Base-by-base conservation (phyloP, 2,329 filamentous ascomycete genomes). In the Nannizzia gypsea region DNA sequence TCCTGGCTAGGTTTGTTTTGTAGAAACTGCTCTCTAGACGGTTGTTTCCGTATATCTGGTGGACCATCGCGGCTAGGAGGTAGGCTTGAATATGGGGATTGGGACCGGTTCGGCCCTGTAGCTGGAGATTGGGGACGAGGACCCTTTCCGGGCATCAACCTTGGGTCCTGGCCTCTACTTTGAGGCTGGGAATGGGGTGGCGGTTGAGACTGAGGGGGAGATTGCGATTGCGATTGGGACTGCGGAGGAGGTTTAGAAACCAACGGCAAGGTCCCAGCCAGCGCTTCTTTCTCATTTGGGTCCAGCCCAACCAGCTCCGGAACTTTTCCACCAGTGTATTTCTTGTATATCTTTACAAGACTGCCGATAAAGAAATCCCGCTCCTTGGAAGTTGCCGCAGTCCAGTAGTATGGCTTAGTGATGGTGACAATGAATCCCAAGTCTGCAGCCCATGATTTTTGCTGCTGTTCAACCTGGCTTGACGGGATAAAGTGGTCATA, bases 311-410 rank as follows among this genome's bases (percentile, higher is more conserved):
- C 77, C 57, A 99, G 79, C 61, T 88, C 82, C 1, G 93, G 93
- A 34, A 84, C 75, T 68, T 86, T 87, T 11, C 92, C 92, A 28
- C 89, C 88, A 0, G 93, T 97, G 71, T 97, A 99, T 74, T 97
- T 99, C 67, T 86, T 86, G 72, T 89, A 99, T 65, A 99, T 96
- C 74, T 97, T 99, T 69, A 97, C 84, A 66, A 97, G 76, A 73
- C 91, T 96, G 36, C 89, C 90, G 68, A 99, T 93, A 74, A 99
- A 99, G 76, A 97, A 97, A 71, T 96, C 92, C 79, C 96, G 97
- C 75, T 99, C 93, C 76, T 96, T 96, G 58, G 89, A 82, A 0
- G 89, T 93, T 64, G 90, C 86, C 36, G 93, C 90, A 73, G 95
- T 85, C 93, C 93, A 99, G 73, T 93, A 99, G 74, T 99, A 99